phyloP scores from a whole-genome alignment of 1,284 basidiomycete genomes.

The Nidula niveotomentosa region DNA sequence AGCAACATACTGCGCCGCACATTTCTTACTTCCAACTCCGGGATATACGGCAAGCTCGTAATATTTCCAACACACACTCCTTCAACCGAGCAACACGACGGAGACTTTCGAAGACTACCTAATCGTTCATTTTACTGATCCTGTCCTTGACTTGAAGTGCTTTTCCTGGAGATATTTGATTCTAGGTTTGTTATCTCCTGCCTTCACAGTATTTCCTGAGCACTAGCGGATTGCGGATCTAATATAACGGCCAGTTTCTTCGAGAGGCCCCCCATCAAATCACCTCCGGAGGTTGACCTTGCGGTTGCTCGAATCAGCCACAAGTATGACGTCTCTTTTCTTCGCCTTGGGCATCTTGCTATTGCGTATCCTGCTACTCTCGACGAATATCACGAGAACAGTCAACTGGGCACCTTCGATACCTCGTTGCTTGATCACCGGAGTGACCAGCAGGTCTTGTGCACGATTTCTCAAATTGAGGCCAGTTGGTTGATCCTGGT shows the following conservation, averaged over 20 bases:
- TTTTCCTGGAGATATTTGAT: conserved; percentile 9
- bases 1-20: too few species aligned
- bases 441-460: not conserved
- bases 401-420: not conserved
- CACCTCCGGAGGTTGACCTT: not conserved
- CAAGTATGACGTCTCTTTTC: conserved; percentile 15
- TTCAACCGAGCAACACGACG: not conserved
- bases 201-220: not conserved
- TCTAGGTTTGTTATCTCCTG: conserved; percentile 1
- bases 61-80: too few species aligned
- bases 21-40: too few species aligned
- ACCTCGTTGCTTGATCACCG: not conserved
- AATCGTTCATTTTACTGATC: conserved; percentile 1
- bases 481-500: not conserved
- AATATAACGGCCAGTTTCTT: conserved; percentile 9
- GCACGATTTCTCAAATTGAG: not conserved
- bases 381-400: not conserved
- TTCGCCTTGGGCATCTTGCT: conserved; percentile 9
- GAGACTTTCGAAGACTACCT: conserved; percentile 2
- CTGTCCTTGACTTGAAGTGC: conserved; percentile 3
- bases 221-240: too few species aligned
- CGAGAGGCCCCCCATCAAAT: conserved; percentile 2
- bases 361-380: not conserved
- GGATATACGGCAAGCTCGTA: too few species aligned
- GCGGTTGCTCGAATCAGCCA: conserved; percentile 4